Evolutionary conservation across 164 flowering plant genomes (phyloP).

Genomic region (Aristolochia contorta): DNA sequence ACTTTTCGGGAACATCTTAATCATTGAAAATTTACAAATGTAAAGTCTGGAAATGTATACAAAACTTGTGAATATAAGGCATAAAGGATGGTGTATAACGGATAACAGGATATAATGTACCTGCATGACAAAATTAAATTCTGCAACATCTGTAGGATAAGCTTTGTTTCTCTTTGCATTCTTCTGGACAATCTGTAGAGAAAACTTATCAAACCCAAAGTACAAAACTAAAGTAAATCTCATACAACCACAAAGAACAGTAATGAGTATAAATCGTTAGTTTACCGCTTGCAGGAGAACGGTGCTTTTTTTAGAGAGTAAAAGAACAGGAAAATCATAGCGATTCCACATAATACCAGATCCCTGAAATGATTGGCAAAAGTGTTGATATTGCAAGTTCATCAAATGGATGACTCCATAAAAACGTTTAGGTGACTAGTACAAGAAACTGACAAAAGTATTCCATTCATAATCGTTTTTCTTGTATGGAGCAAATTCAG

Average conservation of each 20-base stretch:
- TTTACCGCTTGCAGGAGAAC: conserved; percentile 49
- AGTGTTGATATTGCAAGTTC: not conserved
- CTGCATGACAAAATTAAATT: conserved; percentile 93
- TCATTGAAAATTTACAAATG: no score
- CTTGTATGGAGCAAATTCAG: conserved; percentile 70
- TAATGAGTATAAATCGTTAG: not conserved
- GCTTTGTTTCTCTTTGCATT: conserved; percentile 37
- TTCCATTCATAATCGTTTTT: conserved; percentile 69
- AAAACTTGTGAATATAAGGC: no score
- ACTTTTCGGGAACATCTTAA: no score
- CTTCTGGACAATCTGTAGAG: conserved; percentile 43
- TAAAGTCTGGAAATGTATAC: no score
- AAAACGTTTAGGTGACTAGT: no score
- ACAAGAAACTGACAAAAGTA: conserved; percentile 56
- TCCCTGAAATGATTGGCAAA: conserved; percentile 43
- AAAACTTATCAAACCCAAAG: not conserved
- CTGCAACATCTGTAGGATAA: conserved; percentile 50
- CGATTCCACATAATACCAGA: conserved; percentile 73
- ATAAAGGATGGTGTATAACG: not conserved
- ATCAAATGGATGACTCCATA: no score
- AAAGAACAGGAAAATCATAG: conserved; percentile 78
- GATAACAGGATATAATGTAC: conserved; percentile 18
- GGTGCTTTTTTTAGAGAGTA: conserved; percentile 53
- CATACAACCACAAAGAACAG: not conserved
- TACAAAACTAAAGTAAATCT: not conserved